Conservation (phyloP, 2,329 filamentous ascomycete genomes). For the Colletotrichum sojae region DNA sequence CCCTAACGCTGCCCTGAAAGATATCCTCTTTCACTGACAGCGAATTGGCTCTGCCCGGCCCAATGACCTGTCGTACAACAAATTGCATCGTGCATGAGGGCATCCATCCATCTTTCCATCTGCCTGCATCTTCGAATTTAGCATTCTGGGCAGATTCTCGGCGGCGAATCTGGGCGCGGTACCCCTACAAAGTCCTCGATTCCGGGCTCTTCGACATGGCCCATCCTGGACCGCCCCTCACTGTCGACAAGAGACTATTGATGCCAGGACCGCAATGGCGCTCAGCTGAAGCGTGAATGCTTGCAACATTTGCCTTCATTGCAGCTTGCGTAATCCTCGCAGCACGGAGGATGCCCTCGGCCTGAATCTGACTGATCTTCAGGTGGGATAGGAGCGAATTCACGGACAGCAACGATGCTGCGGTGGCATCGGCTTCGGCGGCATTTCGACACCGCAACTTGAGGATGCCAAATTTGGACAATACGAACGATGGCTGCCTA, state of each 20-base stretch:
- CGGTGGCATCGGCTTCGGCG: constrained; percentile 5
- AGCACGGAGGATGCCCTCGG: no score
- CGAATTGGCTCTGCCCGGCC: neutral
- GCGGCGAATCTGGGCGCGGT: neutral
- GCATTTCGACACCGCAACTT: neutral
- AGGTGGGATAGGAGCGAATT: neutral
- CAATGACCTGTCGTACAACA: neutral
- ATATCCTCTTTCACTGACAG: neutral
- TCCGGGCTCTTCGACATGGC: neutral
- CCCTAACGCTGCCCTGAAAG: neutral
- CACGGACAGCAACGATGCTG: constrained; percentile 11
- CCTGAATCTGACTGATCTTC: neutral
- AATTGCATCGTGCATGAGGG: constrained; percentile 11
- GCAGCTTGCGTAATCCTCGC: neutral
- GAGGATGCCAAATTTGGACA: neutral
- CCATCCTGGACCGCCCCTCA: neutral
- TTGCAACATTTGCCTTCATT: neutral
- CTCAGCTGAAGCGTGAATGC: constrained; percentile 24
- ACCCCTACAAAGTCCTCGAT: no score
- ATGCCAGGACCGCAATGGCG: constrained; percentile 14
- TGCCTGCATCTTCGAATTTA: no score
- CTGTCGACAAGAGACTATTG: constrained; percentile 20
- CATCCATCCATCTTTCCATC: no score
- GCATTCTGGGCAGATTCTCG: neutral
- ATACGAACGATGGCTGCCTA: neutral